Conservation (phyloP, 306 rosid genomes). For the Biancaea sappan region DNA sequence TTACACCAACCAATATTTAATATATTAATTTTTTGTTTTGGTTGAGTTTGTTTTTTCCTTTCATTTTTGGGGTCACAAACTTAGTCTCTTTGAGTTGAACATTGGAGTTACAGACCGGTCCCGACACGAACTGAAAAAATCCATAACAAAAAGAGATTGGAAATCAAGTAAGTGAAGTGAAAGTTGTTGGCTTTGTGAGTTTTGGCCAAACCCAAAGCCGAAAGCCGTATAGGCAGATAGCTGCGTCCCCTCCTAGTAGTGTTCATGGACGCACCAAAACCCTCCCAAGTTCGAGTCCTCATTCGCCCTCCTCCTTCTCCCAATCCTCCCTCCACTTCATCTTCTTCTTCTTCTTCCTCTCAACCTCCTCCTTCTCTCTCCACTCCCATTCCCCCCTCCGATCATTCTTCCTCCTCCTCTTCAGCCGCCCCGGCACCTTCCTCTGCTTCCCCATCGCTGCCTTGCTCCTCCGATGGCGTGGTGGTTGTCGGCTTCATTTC, state of each 20-base stretch:
- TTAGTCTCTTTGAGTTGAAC: neutral
- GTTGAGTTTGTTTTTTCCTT: too few species aligned
- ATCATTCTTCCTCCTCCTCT: constrained; percentile 31
- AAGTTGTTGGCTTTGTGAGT: neutral
- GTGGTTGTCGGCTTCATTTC: constrained; percentile 87
- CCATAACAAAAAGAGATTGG: neutral
- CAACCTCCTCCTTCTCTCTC: constrained; percentile 32
- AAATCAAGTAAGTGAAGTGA: neutral
- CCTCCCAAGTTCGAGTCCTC: constrained; percentile 68
- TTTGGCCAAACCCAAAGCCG: neutral
- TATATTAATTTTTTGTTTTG: too few species aligned
- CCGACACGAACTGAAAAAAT: neutral
- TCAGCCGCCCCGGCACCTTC: constrained; percentile 1
- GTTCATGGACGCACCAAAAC: constrained; percentile 54
- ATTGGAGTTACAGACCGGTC: neutral
- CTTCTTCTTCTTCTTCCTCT: constrained; percentile 41
- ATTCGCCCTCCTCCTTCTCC: constrained; percentile 63
- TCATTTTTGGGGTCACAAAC: neutral
- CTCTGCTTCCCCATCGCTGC: constrained; percentile 26
- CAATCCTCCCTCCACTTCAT: constrained; percentile 26
- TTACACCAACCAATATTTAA: too few species aligned
- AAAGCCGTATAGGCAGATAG: neutral
- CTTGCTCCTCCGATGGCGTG: constrained; percentile 61
- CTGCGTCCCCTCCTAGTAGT: neutral
- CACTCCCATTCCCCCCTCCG: constrained; percentile 39